Percentiles rank a stretch among this genome's conserved stretches.
phyloP scores from a whole-genome alignment of 2,329 filamentous ascomycete genomes.

The Cladosporium sp. region DNA sequence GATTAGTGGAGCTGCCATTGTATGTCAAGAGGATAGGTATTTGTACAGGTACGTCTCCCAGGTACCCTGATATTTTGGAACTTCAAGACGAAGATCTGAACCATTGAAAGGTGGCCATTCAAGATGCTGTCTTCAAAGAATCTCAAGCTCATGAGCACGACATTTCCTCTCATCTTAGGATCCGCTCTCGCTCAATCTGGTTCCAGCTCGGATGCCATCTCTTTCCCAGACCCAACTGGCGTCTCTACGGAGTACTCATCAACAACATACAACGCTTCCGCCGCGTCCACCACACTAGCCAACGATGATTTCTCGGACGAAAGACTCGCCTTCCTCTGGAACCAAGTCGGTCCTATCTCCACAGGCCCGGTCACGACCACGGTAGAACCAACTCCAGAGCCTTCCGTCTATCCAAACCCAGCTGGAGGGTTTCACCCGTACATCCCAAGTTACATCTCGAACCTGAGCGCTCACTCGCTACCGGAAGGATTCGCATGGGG shows the following conservation, averaged over 20 bases:
- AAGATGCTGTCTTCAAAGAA: neutral
- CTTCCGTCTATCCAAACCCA: constrained; percentile 28
- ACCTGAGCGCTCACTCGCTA: constrained; percentile 35
- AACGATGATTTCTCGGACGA: constrained; percentile 45
- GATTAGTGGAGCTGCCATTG: too few species aligned
- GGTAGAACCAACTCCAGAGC: constrained; percentile 29
- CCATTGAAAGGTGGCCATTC: neutral
- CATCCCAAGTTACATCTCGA: constrained; percentile 33
- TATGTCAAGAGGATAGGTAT: neutral
- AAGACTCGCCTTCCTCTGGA: constrained; percentile 37
- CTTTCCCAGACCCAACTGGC: constrained; percentile 30
- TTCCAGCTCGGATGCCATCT: constrained; percentile 13
- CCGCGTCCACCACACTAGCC: constrained; percentile 39
- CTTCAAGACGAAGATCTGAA: neutral
- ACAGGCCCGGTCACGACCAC: constrained; percentile 25
- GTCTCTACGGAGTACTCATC: constrained; percentile 26
- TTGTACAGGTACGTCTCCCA: neutral
- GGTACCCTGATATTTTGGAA: neutral
- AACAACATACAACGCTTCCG: constrained; percentile 38
- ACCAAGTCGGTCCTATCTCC: constrained; percentile 25
- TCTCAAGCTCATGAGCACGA: neutral
- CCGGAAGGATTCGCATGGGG: constrained; percentile 15
- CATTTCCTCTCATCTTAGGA: neutral
- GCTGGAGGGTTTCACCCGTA: constrained; percentile 37
- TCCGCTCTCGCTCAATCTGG: neutral